Percentiles rank a stretch among this genome's conserved stretches.
These are phyloP conservation scores for Trametes gibbosa DNA, from an alignment of 768 basidiomycete genomes.

Conservation along the genomic window DNA sequence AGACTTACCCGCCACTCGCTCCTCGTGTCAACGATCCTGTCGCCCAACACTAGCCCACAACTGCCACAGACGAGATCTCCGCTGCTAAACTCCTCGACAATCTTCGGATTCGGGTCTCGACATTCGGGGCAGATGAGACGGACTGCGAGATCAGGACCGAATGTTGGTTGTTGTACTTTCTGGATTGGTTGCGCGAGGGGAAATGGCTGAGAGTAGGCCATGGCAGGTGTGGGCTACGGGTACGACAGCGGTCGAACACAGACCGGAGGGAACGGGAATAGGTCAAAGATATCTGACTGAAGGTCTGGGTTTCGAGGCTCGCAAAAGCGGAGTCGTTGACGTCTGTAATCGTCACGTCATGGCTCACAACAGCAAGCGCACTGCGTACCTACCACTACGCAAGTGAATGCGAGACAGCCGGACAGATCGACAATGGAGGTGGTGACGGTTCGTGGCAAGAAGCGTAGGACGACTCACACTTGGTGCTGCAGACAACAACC, in stretches of 20 bases:
- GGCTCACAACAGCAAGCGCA: neutral
- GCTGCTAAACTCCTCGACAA: constrained; percentile 96
- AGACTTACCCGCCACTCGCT: constrained; percentile 93
- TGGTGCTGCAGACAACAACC: neutral
- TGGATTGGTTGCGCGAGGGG: constrained; percentile 61
- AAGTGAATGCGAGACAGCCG: neutral
- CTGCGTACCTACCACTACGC: constrained; percentile 12
- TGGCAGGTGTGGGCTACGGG: constrained; percentile 28
- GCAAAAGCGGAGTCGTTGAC: neutral
- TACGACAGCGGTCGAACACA: constrained; percentile 13
- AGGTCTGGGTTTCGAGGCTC: neutral
- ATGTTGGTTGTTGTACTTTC: constrained; percentile 56
- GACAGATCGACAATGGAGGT: constrained; percentile 1
- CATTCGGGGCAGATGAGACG: constrained; percentile 96
- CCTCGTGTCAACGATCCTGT: constrained; percentile 94
- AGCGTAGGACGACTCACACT: neutral
- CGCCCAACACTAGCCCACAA: constrained; percentile 93
- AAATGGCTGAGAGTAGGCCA: constrained; percentile 80
- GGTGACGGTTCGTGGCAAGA: constrained; percentile 16
- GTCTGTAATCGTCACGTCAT: constrained; percentile 5
- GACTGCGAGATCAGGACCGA: constrained; percentile 80
- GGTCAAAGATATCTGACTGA: neutral
- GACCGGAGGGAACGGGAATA: constrained; percentile 1
- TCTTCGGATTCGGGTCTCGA: constrained; percentile 87
- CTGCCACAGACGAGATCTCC: constrained; percentile 95